Evolutionary conservation across 2,329 filamentous ascomycete species (phyloP), one percentile per base, ranked within the genome.

Genomic region (Botrytis deweyae): DNA sequence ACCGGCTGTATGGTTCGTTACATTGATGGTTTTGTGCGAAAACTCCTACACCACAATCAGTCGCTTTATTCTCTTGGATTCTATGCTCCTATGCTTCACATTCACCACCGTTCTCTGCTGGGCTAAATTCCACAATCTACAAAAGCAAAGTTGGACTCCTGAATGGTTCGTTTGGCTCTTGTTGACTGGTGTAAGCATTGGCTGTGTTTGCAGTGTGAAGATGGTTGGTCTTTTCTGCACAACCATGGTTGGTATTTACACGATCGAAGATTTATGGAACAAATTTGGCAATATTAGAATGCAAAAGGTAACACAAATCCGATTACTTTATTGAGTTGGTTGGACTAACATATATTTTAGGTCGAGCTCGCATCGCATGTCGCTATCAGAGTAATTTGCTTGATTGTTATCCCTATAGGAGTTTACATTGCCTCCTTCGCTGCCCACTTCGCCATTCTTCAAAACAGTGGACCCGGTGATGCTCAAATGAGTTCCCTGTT

Each of bases 401-500:
- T 99, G 74, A 99, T 99, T 76, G 81, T 97, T 75, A 88, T 99
- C 69, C 96, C 96, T 10, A 86, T 97, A 81, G 85, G 95, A 74
- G 94, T 99, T 79, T 99, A 99, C 86, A 91, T 98, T 84, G 91
- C 98, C 82, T 97, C 94, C 62, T 99, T 99, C 83, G 97, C 93
- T 79, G 84, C 97, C 72, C 96, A 99, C 84, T 99, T 99, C 83
- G 88, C 94, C 76, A 93, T 99, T 76, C 89, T 99, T 74, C 93
- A 97, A 83, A 95, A 94, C 84, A 95, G 92, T 79, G 96, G 96
- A 33, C 96, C 97, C 12, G 96, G 96, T 72, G 96, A 99, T 85
- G 96, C 96, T n/a, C 96, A 99, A 84, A 99, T 99, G 96, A 98
- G 95, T 85, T 99, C 96, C 40, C 89, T 99, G 69, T 99, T 99